phyloP scores from a whole-genome alignment of 176 grass and related monocot genomes.

The Urochloa ruziziensis region DNA sequence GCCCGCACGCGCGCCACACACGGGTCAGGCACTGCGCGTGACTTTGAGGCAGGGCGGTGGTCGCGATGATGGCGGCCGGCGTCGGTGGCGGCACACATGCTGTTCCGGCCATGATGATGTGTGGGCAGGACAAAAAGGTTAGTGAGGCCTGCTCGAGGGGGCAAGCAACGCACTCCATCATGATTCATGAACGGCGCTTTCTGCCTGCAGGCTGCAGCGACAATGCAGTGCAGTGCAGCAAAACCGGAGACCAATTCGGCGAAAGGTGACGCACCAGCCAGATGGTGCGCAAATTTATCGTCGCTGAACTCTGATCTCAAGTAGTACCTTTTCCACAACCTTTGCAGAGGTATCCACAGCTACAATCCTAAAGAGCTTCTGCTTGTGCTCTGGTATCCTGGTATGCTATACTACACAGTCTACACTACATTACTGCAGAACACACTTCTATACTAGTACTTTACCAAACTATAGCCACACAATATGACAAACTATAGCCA shows the following conservation, averaged over 20 bases:
- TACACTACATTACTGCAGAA: background rate
- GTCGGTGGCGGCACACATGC: slow-evolving; percentile 7
- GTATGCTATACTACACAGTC: background rate
- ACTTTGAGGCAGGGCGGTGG: background rate
- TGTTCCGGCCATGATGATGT: slow-evolving; percentile 8
- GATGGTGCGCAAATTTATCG: background rate
- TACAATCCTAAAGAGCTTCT: background rate
- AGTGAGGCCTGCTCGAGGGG: background rate
- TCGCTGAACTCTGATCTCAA: background rate
- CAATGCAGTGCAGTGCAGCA: background rate
- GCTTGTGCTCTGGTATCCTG: background rate
- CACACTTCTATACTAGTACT: background rate
- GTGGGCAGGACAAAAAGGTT: background rate
- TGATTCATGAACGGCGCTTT: slow-evolving; percentile 8
- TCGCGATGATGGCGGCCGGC: slow-evolving; percentile 24
- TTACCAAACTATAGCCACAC: background rate
- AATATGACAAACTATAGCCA: background rate
- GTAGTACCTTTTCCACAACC: background rate
- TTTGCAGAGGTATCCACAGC: background rate
- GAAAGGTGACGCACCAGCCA: background rate
- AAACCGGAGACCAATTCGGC: background rate
- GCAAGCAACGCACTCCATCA: slow-evolving; percentile 22
- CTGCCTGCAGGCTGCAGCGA: background rate
- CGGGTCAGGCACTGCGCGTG: background rate
- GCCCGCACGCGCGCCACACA: background rate